Base-by-base conservation (phyloP, 2,329 filamentous ascomycete species). In the Colletotrichum horii region DNA sequence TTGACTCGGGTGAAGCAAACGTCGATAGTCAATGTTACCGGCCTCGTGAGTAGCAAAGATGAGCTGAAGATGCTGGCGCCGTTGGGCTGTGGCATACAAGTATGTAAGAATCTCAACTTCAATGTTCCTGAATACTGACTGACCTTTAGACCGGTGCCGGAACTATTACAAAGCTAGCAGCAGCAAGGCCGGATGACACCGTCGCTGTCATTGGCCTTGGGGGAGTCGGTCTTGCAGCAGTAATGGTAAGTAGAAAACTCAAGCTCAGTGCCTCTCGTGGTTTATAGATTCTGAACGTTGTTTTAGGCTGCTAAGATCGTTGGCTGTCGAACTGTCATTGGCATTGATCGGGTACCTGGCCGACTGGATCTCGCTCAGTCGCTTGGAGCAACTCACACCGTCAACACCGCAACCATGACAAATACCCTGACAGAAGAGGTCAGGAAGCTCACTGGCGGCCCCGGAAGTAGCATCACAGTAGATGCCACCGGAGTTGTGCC, bases 51-150 rank as follows among this genome's bases (percentile, higher is more conserved):
- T n/a, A 48, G n/a, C 43, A 4, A 48, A 48, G 43, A 48, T n/a
- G 43, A 48, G 11, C 43, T 22, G n/a, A 48, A 22, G n/a, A 48
- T 48, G 43, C 43, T 48, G 19, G 43, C 43, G 11, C 43, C 43
- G 14, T n/a, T 48, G 43, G 43, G 43, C 11, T 48, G 43, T 22
- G 43, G 43, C 43, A 48, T 48, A 48, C 43, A 48, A 14, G 43
- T 48, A 48, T 48, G 43, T 48, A 12, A 11, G 3, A 48, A 0
- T 14, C n/a, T 9, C 12, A 48, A 22, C 0, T 22, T 22, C 0
- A 14, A 11, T 48, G 6, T 22, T 48, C 0, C 2, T 2, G 1
- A 4, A 48, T 5, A 48, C 43, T 48, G 19, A 43, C 0, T 2
- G 2, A 43, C n/a, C 2, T 14, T 48, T 22, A 48, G 43, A 48